Conservation (phyloP, 768 basidiomycete genomes). For the Lactifluus hygrophoroides region DNA sequence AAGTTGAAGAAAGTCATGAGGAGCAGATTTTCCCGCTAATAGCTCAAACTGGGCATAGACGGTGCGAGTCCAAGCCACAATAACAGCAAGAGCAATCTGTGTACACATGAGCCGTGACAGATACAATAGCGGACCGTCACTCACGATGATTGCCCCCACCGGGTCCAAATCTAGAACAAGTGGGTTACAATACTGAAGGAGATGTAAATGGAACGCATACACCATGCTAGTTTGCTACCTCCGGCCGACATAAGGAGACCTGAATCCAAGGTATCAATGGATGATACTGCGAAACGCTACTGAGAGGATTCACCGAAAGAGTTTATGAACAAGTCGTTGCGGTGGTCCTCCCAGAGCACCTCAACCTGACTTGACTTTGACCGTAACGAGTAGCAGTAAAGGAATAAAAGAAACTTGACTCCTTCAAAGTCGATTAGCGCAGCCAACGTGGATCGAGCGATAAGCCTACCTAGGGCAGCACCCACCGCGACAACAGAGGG, state of each 20-base stretch:
- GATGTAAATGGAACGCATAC: constrained; percentile 34
- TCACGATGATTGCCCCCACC: constrained; percentile 64
- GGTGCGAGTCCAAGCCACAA: constrained; percentile 67
- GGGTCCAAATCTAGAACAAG: constrained; percentile 56
- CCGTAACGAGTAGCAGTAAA: constrained; percentile 77
- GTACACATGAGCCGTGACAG: constrained; percentile 4
- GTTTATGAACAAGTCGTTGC: constrained; percentile 88
- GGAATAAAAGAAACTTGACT: constrained; percentile 78
- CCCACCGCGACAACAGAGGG: constrained; percentile 78
- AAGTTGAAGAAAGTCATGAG: constrained; percentile 83
- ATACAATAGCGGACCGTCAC: constrained; percentile 23
- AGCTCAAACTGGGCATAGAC: constrained; percentile 76
- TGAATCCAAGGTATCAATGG: constrained; percentile 24
- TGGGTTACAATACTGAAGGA: background rate
- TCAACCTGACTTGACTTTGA: constrained; percentile 83
- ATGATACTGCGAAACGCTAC: background rate
- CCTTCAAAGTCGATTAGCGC: constrained; percentile 34
- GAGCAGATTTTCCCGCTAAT: constrained; percentile 87
- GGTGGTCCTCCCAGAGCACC: constrained; percentile 94
- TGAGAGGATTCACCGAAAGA: constrained; percentile 46
- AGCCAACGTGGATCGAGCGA: background rate
- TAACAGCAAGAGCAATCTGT: constrained; percentile 74
- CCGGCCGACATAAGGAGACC: constrained; percentile 78
- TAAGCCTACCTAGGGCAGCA: constrained; percentile 60
- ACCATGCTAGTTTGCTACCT: constrained; percentile 76